Conservation (phyloP, 495 filamentous ascomycete genomes). For the Aspergillus taichungensis region DNA sequence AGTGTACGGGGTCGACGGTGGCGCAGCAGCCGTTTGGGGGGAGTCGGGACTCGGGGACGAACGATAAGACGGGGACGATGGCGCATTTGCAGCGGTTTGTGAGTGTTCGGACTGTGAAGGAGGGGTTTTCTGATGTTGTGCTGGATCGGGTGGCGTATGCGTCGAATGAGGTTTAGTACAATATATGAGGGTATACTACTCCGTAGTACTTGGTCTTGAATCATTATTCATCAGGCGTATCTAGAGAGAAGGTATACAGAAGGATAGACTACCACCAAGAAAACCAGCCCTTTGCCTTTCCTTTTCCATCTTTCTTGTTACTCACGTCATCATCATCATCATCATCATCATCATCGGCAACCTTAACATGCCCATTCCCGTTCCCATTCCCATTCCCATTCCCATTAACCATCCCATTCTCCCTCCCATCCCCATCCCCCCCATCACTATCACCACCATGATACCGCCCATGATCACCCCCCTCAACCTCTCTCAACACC, state of each 20-base stretch:
- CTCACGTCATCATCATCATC: conserved; percentile 4
- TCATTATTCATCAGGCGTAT: too few relatives aligned
- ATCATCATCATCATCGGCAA: conserved; percentile 1
- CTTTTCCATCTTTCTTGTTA: conserved; percentile 8
- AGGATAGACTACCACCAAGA: conserved; percentile 21
- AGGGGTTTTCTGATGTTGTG: conserved; percentile 50
- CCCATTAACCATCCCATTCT: conserved; percentile 1
- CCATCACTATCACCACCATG: background rate
- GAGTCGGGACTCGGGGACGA: conserved; percentile 64
- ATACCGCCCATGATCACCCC: conserved; percentile 15
- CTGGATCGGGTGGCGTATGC: conserved; percentile 56
- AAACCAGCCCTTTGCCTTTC: conserved; percentile 19
- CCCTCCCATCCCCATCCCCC: conserved; percentile 1
- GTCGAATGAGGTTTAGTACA: conserved; percentile 43
- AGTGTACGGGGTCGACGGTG: conserved; percentile 72
- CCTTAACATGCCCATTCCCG: conserved; percentile 4
- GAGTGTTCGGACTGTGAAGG: conserved; percentile 67
- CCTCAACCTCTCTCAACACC: conserved; percentile 60
- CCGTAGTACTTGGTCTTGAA: too few relatives aligned
- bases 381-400: background rate
- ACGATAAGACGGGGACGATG: conserved; percentile 70
- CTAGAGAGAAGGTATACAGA: too few relatives aligned
- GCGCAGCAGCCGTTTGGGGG: conserved; percentile 81
- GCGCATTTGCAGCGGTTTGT: conserved; percentile 60
- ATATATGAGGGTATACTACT: too few relatives aligned